Evolutionary conservation across 2,329 filamentous ascomycete species (phyloP).

Genomic region (Simplicillium aogashimaense): DNA sequence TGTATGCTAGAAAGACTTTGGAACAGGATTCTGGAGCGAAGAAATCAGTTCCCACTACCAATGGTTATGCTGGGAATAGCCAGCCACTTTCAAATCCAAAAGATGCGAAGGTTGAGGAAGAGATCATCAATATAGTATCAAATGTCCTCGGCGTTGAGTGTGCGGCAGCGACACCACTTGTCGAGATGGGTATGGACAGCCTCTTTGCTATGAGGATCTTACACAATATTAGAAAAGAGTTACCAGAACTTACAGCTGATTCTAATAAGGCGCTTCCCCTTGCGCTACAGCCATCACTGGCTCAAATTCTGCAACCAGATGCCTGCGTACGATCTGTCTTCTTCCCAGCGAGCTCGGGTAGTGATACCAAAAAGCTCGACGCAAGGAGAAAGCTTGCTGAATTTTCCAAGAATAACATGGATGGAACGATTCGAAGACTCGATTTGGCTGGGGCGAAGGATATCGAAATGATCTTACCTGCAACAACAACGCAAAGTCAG

Average conservation of each 20-base stretch:
- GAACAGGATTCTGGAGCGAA: too few relatives aligned
- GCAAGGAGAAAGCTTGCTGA: slow-evolving; percentile 4
- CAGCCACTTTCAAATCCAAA: background rate
- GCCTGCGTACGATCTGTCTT: slow-evolving; percentile 15
- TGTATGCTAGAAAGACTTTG: slow-evolving; percentile 1
- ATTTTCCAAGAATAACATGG: slow-evolving; percentile 11
- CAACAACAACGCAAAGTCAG: slow-evolving; percentile 22
- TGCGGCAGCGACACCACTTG: slow-evolving; percentile 7
- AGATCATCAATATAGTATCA: slow-evolving; percentile 2
- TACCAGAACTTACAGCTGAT: slow-evolving; percentile 1
- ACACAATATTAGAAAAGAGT: slow-evolving; percentile 17
- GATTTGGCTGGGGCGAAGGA: slow-evolving; percentile 2
- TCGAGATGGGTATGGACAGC: slow-evolving; percentile 20
- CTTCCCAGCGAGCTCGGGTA: background rate
- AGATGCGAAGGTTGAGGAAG: slow-evolving; percentile 4
- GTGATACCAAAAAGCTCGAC: background rate
- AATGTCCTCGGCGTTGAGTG: background rate
- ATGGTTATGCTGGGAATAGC: too few relatives aligned
- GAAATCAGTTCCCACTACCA: too few relatives aligned
- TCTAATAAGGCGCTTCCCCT: too few relatives aligned
- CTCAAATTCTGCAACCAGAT: slow-evolving; percentile 15
- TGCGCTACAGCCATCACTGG: slow-evolving; percentile 11
- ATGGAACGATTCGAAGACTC: slow-evolving; percentile 10
- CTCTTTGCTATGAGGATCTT: slow-evolving; percentile 21
- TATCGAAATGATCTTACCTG: slow-evolving; percentile 19